phyloP scores from a whole-genome alignment of 306 rosid genomes.

The Quercus dentata region DNA sequence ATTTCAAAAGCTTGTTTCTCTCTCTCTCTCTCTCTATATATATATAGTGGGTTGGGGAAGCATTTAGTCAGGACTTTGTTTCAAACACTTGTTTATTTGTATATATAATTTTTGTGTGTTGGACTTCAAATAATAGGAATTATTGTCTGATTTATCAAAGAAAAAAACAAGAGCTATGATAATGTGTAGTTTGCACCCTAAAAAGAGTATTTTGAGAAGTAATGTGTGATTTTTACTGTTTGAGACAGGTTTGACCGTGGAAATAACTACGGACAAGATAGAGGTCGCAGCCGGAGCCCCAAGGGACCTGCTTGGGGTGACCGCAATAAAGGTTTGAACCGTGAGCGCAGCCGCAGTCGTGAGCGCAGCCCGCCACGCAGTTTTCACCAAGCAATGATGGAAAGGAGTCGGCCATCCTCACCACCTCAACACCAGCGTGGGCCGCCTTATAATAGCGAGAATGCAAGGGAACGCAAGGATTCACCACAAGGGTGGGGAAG shows the following conservation, averaged over 20 bases:
- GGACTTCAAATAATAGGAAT: no score
- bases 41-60: no score
- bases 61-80: no score
- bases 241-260: slow-evolving; percentile 63
- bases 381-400: slow-evolving; percentile 68
- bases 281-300: slow-evolving; percentile 35
- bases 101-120: no score
- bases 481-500: slow-evolving; percentile 34
- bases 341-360: slow-evolving; percentile 67
- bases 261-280: slow-evolving; percentile 22
- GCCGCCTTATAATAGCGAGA: not conserved
- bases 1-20: no score
- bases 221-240: slow-evolving; percentile 7
- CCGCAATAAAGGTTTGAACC: slow-evolving; percentile 38
- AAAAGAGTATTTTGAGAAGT: not conserved
- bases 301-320: slow-evolving; percentile 56
- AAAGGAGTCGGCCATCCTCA: slow-evolving; percentile 28
- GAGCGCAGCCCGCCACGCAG: slow-evolving; percentile 48
- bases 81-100: no score
- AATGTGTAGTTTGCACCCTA: not conserved
- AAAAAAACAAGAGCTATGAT: not conserved
- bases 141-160: not conserved
- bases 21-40: no score
- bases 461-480: slow-evolving; percentile 16
- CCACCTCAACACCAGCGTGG: slow-evolving; percentile 12